Evolutionary conservation across 805 yeast species (phyloP).

Genomic region (Metschnikowia drakensbergensis): DNA sequence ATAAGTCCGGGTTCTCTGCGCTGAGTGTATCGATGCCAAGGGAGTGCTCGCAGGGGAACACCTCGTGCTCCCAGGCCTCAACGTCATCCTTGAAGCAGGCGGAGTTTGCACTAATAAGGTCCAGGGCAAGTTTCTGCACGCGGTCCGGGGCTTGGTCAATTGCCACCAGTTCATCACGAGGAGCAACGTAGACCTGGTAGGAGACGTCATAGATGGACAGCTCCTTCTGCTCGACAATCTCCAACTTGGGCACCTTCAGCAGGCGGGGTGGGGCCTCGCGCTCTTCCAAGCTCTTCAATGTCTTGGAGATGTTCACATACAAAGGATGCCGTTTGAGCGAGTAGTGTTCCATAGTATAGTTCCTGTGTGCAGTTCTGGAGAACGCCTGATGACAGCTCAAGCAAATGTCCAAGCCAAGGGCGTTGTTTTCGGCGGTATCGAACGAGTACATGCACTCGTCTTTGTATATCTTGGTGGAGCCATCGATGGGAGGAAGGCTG

Average conservation of each 20-base stretch:
- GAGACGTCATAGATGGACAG: slow-evolving; percentile 54
- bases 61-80: slow-evolving; percentile 89
- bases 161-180: slow-evolving; percentile 24
- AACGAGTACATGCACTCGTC: slow-evolving; percentile 91
- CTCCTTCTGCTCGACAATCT: slow-evolving; percentile 59
- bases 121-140: slow-evolving; percentile 33
- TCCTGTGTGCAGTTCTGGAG: slow-evolving; percentile 37
- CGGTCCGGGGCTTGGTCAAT: slow-evolving; percentile 21
- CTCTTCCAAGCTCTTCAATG: slow-evolving; percentile 34
- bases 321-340: slow-evolving; percentile 48
- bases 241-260: slow-evolving; percentile 59
- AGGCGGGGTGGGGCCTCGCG: slow-evolving; percentile 7
- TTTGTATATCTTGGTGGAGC: slow-evolving; percentile 51
- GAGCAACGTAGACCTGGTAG: slow-evolving; percentile 40
- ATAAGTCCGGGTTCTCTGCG: slow-evolving; percentile 24
- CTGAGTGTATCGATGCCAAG: slow-evolving; percentile 48
- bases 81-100: slow-evolving; percentile 62
- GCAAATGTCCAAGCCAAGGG: slow-evolving; percentile 69
- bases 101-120: slow-evolving; percentile 55
- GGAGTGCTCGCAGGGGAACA: slow-evolving; percentile 76
- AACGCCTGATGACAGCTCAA: slow-evolving; percentile 70
- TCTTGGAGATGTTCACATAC: slow-evolving; percentile 58
- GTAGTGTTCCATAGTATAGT: slow-evolving; percentile 59
- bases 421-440: slow-evolving; percentile 54
- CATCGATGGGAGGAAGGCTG: slow-evolving; percentile 22